Evolutionary conservation across 2,329 filamentous ascomycete genomes (phyloP).

Genomic region (Phyllosticta citrichinensis): DNA sequence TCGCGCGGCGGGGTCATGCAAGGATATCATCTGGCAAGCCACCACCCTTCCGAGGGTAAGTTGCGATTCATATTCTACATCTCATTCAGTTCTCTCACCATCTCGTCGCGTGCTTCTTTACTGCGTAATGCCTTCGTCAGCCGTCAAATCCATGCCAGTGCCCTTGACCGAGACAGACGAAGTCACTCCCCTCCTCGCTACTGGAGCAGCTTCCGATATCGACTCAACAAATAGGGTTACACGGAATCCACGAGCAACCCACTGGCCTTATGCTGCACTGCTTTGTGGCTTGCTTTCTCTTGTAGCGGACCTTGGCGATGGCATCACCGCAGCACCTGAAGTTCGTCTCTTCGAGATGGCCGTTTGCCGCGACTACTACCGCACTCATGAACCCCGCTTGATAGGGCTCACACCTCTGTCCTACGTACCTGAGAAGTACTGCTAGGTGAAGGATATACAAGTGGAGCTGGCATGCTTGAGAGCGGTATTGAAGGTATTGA

Average conservation of each 20-base stretch:
- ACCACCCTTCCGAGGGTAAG: not conserved
- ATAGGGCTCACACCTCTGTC: conserved; percentile 3
- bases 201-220: not conserved
- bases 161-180: not conserved
- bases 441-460: conserved; percentile 5
- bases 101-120: not conserved
- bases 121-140: not conserved
- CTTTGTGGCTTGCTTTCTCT: not conserved
- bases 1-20: not conserved
- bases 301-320: not conserved
- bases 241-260: not conserved
- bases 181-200: not conserved
- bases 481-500: not conserved
- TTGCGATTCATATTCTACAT: not conserved
- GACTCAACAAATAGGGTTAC: not conserved
- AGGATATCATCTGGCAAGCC: not conserved
- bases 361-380: conserved; percentile 5
- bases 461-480: conserved; percentile 7
- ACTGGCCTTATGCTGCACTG: not conserved
- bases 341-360: conserved; percentile 8
- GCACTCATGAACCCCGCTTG: not conserved
- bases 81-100: not conserved
- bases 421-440: conserved; percentile 3
- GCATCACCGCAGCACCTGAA: conserved; percentile 3
- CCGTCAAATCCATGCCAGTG: not conserved